These are phyloP conservation scores for Sporothrix phasma DNA, from an alignment of 2,329 filamentous ascomycete species.

Conservation along the genomic window DNA sequence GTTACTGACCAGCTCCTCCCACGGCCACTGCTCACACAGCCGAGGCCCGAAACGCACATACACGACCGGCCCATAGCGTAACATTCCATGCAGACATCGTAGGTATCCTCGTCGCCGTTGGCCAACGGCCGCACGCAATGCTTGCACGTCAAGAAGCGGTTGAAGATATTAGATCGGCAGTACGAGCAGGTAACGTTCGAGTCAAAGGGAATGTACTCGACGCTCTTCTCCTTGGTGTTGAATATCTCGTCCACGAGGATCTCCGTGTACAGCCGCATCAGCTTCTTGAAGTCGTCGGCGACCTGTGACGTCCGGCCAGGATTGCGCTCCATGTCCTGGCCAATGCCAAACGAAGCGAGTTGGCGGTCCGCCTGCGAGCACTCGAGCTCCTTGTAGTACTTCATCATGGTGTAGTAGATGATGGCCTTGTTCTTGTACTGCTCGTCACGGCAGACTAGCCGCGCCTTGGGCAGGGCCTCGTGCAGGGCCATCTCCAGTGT, in stretches of 20 bases:
- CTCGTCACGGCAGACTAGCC: conserved; percentile 89
- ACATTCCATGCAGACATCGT: conserved; percentile 97
- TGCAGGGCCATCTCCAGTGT: conserved; percentile 77
- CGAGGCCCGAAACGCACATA: conserved; percentile 71
- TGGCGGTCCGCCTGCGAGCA: conserved; percentile 39
- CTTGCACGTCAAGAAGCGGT: conserved; percentile 87
- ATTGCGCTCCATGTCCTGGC: conserved; percentile 33
- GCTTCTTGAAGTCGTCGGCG: conserved; percentile 69
- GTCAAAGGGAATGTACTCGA: conserved; percentile 74
- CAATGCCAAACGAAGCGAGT: conserved; percentile 38
- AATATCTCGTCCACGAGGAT: conserved; percentile 84
- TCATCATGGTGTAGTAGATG: conserved; percentile 74
- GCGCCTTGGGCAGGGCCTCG: conserved; percentile 79
- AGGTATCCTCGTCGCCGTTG: conserved; percentile 67
- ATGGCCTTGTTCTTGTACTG: conserved; percentile 99
- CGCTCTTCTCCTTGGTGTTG: conserved; percentile 55
- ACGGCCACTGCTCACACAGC: conserved; percentile 89
- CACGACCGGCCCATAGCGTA: conserved; percentile 97
- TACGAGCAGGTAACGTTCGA: conserved; percentile 93
- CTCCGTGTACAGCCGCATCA: conserved; percentile 69
- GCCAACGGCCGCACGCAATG: conserved; percentile 61
- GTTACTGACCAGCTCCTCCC: conserved; percentile 64
- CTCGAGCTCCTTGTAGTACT: conserved; percentile 59
- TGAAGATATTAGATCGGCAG: conserved; percentile 93
- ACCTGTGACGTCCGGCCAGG: conserved; percentile 50